Evolutionary conservation across 2,329 filamentous ascomycete genomes (phyloP), one percentile per base, ranked within the genome.

Genomic region (Blumeriella jaapii): DNA sequence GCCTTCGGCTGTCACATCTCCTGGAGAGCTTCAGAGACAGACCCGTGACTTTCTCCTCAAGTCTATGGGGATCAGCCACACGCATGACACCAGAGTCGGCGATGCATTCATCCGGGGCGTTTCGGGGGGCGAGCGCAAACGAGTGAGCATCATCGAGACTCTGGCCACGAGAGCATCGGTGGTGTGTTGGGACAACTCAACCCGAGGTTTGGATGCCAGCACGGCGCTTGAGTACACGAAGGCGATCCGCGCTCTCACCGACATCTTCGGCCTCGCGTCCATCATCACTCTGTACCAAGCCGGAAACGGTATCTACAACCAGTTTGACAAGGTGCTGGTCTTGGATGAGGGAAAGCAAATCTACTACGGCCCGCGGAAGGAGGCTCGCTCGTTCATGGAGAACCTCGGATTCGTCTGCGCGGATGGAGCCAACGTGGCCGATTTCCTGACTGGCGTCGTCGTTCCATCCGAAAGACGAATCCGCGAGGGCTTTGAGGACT

Each of bases 221-320:
- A 78, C 71, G 3, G 77, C 75, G 84, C 45, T 65, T 86, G 20
- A 77, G 34, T 78, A 68, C 50, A 62, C 67, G 17, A 74, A 71
- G 47, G 68, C 71, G 2, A 56, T 81, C n/a, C 62, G 77, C 6
- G 67, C 71, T 4, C 62, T 80, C 65, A 79, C 76, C 0, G 73
- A 81, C 41, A 64, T 75, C 1, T 58, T 72, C 3, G 71, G 72
- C 0, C 58, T 78, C 3, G 60, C 72, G 0, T 68, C 72, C 0
- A 71, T 79, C 29, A 71, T 78, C 9, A 78, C 74, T 0, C 61
- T 81, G 0, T 82, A 83, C 51, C 78, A 82, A 50, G 78, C 78
- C 3, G 74, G 74, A 5, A 78, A 82, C 36, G 73, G 69, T 15
- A 81, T 82, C 39, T 81, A 79, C 52, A 61, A 78, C 16, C 63